Evolutionary conservation across 192 early-diverging fungal species (phyloP).

Genomic region (Umbelopsis sp.): DNA sequence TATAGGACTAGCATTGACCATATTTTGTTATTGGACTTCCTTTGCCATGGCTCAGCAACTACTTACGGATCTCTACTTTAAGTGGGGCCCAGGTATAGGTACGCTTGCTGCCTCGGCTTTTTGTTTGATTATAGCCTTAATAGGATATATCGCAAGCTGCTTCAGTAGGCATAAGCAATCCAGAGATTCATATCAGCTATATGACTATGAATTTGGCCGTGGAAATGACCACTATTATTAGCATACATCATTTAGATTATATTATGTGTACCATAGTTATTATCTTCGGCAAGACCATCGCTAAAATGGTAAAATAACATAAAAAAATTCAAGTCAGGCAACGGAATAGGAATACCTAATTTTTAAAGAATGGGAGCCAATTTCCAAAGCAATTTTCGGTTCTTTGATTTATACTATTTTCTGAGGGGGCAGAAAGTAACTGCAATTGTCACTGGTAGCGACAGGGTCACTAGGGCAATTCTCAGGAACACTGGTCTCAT

Average conservation of each 20-base stretch:
- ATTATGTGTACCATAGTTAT: background rate
- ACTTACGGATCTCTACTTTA: background rate
- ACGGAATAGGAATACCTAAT: too few relatives aligned
- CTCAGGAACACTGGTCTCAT: background rate
- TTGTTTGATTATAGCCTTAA: background rate
- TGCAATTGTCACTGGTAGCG: too few relatives aligned
- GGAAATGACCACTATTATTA: conserved; percentile 10
- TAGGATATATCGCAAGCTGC: conserved; percentile 8
- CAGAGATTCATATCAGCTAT: conserved; percentile 1
- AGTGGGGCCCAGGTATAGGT: background rate
- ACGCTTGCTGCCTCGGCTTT: background rate
- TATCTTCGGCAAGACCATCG: background rate
- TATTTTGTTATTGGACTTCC: conserved; percentile 1
- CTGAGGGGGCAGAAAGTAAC: too few relatives aligned
- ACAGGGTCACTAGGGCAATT: background rate
- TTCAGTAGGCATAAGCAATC: background rate
- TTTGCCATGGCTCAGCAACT: background rate
- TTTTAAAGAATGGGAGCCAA: too few relatives aligned
- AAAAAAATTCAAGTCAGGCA: background rate
- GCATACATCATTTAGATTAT: background rate
- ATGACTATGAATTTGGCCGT: conserved; percentile 14
- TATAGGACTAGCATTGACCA: background rate
- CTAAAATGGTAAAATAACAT: background rate
- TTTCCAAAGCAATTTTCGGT: too few relatives aligned
- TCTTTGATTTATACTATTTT: too few relatives aligned